phyloP scores from a whole-genome alignment of 78 protist genomes.

The Pigoraptor vietnamica region DNA sequence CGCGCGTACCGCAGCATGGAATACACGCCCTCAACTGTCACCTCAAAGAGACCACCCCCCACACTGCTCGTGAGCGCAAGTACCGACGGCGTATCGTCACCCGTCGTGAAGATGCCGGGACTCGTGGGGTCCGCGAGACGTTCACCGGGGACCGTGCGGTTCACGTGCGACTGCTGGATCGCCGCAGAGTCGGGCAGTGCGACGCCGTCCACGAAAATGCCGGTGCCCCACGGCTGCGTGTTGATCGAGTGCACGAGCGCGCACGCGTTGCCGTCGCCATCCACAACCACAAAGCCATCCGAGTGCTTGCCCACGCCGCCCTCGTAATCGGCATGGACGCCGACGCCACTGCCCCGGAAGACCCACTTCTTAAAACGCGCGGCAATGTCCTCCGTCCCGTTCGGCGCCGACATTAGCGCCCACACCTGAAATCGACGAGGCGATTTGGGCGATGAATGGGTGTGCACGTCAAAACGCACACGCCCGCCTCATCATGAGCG shows the following conservation, averaged over 20 bases:
- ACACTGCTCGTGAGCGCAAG: background rate
- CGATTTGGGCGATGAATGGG: too few relatives aligned
- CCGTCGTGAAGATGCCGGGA: background rate
- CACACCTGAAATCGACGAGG: background rate
- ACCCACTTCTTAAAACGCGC: background rate
- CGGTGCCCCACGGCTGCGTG: background rate
- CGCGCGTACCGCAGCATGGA: background rate
- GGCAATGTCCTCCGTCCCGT: background rate
- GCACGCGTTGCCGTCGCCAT: background rate
- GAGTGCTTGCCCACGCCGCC: background rate
- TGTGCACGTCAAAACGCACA: too few relatives aligned
- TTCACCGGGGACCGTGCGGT: background rate
- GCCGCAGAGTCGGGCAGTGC: background rate
- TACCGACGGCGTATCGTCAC: background rate
- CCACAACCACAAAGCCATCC: background rate
- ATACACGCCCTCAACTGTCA: background rate
- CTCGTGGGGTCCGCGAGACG: background rate
- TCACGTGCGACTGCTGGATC: background rate
- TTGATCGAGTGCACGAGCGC: background rate
- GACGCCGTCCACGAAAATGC: background rate
- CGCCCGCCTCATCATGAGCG: background rate
- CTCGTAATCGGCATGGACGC: background rate
- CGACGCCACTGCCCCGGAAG: background rate
- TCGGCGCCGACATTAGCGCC: background rate
- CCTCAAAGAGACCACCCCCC: background rate